These are phyloP conservation scores for Cinchona pubescens DNA, from an alignment of 257 asterid genomes.

Conservation along the genomic window DNA sequence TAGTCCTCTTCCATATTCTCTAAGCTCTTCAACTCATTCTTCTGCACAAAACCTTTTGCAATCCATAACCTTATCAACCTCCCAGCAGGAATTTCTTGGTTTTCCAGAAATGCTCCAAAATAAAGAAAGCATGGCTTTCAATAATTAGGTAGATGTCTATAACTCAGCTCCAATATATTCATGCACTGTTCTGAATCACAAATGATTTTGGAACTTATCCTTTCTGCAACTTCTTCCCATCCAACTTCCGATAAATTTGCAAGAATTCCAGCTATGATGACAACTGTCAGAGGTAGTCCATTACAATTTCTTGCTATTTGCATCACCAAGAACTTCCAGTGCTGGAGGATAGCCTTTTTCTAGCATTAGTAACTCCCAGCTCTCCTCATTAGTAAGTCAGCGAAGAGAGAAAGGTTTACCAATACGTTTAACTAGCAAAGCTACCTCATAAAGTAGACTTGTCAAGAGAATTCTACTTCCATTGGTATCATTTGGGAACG, in stretches of 20 bases:
- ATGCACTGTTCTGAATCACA: background rate
- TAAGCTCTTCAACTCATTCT: background rate
- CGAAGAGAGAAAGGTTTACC: background rate
- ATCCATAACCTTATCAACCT: background rate
- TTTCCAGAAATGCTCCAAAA: background rate
- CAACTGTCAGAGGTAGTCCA: background rate
- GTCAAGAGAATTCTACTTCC: conserved; percentile 6
- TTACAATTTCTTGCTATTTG: background rate
- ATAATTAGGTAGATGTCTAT: background rate
- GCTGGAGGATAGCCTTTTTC: background rate
- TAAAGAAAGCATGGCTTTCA: background rate
- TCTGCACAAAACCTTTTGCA: background rate
- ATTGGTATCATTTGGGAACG: conserved; percentile 2
- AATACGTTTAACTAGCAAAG: background rate
- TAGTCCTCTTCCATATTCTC: background rate
- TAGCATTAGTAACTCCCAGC: background rate
- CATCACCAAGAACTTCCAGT: background rate
- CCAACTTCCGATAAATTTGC: background rate
- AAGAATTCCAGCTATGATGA: background rate
- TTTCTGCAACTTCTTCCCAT: background rate
- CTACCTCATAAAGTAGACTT: background rate
- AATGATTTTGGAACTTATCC: background rate
- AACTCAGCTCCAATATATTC: background rate
- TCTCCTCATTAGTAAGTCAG: background rate
- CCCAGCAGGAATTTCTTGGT: background rate